Evolutionary conservation across 2,329 filamentous ascomycete species (phyloP).

Genomic region (Periconia macrospinosa): DNA sequence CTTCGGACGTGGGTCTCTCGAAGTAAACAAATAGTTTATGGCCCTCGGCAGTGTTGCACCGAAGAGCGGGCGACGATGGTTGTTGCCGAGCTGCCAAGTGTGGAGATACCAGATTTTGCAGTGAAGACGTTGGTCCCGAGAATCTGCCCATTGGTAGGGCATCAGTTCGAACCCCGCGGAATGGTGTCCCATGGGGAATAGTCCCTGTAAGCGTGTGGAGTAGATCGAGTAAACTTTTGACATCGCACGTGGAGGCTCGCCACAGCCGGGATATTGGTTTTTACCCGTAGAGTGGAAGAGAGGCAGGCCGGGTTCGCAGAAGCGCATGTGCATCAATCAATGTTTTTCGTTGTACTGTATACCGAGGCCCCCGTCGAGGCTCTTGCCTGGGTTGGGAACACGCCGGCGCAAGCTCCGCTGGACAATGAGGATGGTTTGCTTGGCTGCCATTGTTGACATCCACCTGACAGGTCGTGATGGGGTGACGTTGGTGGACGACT

Average conservation of each 20-base stretch:
- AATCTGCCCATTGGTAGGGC: neutral
- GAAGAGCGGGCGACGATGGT: neutral
- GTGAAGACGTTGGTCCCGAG: neutral
- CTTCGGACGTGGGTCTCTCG: neutral
- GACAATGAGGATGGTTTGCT: neutral
- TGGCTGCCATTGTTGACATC: neutral
- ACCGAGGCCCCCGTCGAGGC: neutral
- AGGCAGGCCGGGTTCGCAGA: neutral
- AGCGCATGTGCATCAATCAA: neutral
- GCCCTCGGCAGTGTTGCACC: neutral
- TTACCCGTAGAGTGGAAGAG: neutral
- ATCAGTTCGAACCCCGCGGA: neutral
- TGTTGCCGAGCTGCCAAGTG: neutral
- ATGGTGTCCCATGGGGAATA: neutral
- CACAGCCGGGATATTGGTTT: neutral
- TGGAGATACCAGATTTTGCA: neutral
- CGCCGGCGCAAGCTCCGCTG: neutral
- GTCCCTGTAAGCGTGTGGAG: neutral
- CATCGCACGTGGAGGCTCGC: neutral
- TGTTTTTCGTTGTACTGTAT: neutral
- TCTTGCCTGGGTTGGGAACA: neutral
- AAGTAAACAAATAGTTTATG: neutral
- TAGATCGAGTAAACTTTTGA: neutral
- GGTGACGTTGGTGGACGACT: too few species aligned
- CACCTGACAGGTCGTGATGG: too few species aligned